Evolutionary conservation across 2,329 filamentous ascomycete species (phyloP), one percentile per base, ranked within the genome.

Genomic region (Hypoxylon sp.): DNA sequence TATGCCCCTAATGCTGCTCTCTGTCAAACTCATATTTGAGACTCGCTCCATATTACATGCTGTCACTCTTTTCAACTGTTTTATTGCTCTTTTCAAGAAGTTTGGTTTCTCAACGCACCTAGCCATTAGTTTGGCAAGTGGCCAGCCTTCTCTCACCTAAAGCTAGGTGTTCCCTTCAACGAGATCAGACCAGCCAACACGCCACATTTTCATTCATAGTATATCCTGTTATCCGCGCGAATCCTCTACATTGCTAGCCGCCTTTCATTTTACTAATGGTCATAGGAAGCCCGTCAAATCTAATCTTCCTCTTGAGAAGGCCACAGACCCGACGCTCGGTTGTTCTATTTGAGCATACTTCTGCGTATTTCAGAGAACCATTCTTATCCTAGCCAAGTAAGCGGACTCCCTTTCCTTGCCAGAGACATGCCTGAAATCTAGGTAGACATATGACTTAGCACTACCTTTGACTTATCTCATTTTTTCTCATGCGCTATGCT

Each of bases 341-440:
- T 51, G 56, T 60, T 52, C 56, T 36, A 60, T 53, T 36, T 53
- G 30, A 60, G 30, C 56, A 60, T 60, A 60, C 48, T 60, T 52
- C 56, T 53, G 38, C n/a, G 56, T 53, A 53, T 60, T 42, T 57
- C 54, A 57, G 24, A 49, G 16, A 46, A 30, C 54, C 26, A 49
- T 49, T 40, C 49, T 49, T 50, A 57, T 32, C 33, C 18, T 50
- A 49, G 7, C 28, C 22, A 28, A 20, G 53, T 49, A 57, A 57
- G 44, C 32, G 3, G 11, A 6, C 8, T 44, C n/a, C 8, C 18
- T 14, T 18, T 1, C 6, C 6, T 14, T 18, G 2, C 6, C 6
- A 51, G 11, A 51, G 2, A 14, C 8, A 14, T 40, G n/a, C 7
- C 36, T 40, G 7, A 18, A 40, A 9, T 2, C 16, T 11, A 40